phyloP scores from a whole-genome alignment of 2,329 filamentous ascomycete species.

The Clonostachys chloroleuca region DNA sequence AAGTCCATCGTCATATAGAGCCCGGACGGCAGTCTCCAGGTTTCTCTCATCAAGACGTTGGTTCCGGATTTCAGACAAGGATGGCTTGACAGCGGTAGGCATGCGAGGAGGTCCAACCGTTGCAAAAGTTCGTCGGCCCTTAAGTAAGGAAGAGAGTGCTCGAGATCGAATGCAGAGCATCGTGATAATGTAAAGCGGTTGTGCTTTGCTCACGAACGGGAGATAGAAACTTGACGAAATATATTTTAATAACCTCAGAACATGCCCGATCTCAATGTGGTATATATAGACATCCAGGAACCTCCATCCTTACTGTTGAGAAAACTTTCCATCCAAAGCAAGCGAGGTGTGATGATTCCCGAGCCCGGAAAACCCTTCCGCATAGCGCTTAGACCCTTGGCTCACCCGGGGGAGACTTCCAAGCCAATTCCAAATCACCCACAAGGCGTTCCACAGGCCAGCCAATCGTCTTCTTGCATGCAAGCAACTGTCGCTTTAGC shows the following conservation, averaged over 20 bases:
- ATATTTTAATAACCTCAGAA: not conserved
- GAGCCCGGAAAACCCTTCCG: not conserved
- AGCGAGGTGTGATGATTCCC: not conserved
- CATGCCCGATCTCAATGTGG: too few species aligned
- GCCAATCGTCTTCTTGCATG: slow-evolving; percentile 24
- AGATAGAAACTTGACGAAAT: not conserved
- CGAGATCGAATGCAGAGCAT: not conserved
- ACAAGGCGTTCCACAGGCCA: slow-evolving; percentile 32
- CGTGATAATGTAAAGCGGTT: not conserved
- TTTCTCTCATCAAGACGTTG: slow-evolving; percentile 37
- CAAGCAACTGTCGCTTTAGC: slow-evolving; percentile 20
- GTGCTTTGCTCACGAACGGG: not conserved
- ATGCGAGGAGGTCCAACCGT: not conserved
- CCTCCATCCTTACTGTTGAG: too few species aligned
- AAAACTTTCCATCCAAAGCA: too few species aligned
- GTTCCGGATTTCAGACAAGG: slow-evolving; percentile 31
- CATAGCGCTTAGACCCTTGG: not conserved
- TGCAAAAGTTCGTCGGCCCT: not conserved
- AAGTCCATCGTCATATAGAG: slow-evolving; percentile 47
- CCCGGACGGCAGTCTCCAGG: slow-evolving; percentile 48
- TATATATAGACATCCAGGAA: too few species aligned
- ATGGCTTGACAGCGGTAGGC: slow-evolving; percentile 21
- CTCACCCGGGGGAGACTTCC: not conserved
- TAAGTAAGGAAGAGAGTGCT: not conserved
- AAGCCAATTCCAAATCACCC: slow-evolving; percentile 15